Conservation (phyloP, 164 flowering plant genomes). For the Aristolochia fimbriata region DNA sequence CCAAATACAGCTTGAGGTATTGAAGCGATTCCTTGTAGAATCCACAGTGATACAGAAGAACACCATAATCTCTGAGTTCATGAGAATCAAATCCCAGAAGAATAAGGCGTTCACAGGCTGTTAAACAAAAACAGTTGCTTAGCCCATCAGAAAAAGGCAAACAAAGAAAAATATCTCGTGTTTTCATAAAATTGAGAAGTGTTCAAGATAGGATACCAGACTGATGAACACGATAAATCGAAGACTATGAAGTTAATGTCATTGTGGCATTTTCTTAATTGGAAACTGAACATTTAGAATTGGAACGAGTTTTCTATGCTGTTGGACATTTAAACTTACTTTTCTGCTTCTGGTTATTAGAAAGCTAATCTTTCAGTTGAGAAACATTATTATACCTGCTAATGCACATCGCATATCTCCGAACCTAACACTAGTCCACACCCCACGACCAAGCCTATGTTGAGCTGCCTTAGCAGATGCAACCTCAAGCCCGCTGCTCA, state of each 20-base stretch:
- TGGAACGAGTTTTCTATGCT: too few relatives aligned
- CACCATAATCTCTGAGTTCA: constrained; percentile 72
- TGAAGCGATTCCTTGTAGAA: constrained; percentile 49
- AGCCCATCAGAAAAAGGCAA: too few relatives aligned
- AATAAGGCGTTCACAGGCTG: constrained; percentile 87
- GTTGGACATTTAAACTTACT: too few relatives aligned
- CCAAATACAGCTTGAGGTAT: constrained; percentile 46
- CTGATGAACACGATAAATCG: too few relatives aligned
- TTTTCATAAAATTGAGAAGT: too few relatives aligned
- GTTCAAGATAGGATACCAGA: too few relatives aligned
- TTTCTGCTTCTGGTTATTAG: too few relatives aligned
- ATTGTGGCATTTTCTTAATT: too few relatives aligned
- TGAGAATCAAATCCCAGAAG: constrained; percentile 35
- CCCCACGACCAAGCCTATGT: constrained; percentile 78
- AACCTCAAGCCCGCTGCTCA: constrained; percentile 52
- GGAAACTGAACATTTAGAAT: too few relatives aligned
- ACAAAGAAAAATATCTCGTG: too few relatives aligned
- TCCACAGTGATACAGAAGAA: constrained; percentile 80
- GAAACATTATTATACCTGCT: constrained; percentile 34
- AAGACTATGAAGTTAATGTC: too few relatives aligned
- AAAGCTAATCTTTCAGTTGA: too few relatives aligned
- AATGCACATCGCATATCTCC: constrained; percentile 89
- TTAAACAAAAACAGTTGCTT: constrained; percentile 3
- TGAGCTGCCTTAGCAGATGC: constrained; percentile 90
- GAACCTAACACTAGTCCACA: constrained; percentile 70